Conservation (phyloP, 768 basidiomycete genomes). For the Boletus subcaerulescens region DNA sequence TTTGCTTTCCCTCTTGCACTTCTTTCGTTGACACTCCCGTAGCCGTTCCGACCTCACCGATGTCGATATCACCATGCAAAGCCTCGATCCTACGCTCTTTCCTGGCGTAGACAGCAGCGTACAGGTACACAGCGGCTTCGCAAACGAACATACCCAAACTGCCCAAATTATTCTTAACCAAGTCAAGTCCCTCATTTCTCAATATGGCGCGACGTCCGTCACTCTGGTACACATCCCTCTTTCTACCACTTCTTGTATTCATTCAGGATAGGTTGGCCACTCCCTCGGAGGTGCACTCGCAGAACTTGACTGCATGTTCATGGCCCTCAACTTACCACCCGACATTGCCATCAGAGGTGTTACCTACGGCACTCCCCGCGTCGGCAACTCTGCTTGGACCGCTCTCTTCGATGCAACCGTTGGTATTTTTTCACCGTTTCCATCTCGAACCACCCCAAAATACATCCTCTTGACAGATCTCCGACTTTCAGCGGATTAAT, state of each 20-base stretch:
- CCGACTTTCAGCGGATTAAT: slow-evolving; percentile 28
- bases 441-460: not conserved
- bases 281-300: slow-evolving; percentile 54
- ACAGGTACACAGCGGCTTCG: slow-evolving; percentile 53
- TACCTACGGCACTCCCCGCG: slow-evolving; percentile 31
- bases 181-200: slow-evolving; percentile 39
- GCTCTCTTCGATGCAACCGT: slow-evolving; percentile 26
- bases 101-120: slow-evolving; percentile 48
- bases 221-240: slow-evolving; percentile 34
- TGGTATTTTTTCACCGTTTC: not conserved
- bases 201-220: slow-evolving; percentile 38
- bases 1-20: not conserved
- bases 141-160: slow-evolving; percentile 46
- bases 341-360: slow-evolving; percentile 31
- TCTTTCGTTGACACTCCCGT: not conserved
- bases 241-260: not conserved
- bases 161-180: slow-evolving; percentile 44
- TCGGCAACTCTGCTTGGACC: slow-evolving; percentile 30
- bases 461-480: slow-evolving; percentile 8
- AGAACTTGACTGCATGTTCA: slow-evolving; percentile 48
- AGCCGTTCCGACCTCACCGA: slow-evolving; percentile 55
- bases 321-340: slow-evolving; percentile 46
- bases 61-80: slow-evolving; percentile 37
- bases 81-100: slow-evolving; percentile 47
- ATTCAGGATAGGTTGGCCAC: slow-evolving; percentile 39